Evolutionary conservation across 1,139 yeast genomes (phyloP), one percentile per base, ranked within the genome.

Genomic region (Ashbya aceris): DNA sequence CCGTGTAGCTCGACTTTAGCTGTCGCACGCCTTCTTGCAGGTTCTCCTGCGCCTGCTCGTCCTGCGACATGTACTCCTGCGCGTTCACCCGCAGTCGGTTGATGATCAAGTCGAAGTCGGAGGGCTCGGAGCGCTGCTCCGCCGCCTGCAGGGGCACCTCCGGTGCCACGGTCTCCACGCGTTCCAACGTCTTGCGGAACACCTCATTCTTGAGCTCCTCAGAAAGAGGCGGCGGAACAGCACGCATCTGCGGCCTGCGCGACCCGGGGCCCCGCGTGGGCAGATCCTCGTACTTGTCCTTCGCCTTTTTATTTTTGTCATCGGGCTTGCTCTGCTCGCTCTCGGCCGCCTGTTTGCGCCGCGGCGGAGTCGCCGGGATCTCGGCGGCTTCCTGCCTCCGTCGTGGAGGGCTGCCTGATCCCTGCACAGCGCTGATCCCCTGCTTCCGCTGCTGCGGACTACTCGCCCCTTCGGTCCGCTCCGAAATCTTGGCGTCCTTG

Each of bases 1-100:
- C 42, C 2, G 77, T 74, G 58, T 81, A 83, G 4, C 82, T 76
- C 45, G 73, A 72, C 56, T 76, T 81, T 43, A 85, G 69, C 46
- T 74, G 75, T 42, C 69, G 70, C 13, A 79, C 73, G 11, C 93
- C 89, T 2, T 75, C 67, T 40, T 69, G 66, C 40, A 80, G 70
- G 33, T 75, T 76, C 43, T 74, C 77, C 52, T 71, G 63, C 4
- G 62, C 63, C 20, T 54, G 46, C 3, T 61, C 63, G 20, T 66
- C 60, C 40, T 59, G 64, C 2, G 61, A 54, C 23, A 56, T 51
- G 14, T 55, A 53, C 39, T 58, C 70, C 38, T 53, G 63, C 51
- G 56, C 62, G 43, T 62, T 63, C 33, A 66, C 71, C 42, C 62
- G 57, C 36, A 61, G 61, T 47, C 75, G 62, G 33, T 65, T 61